Base-by-base conservation (phyloP, 2,329 filamentous ascomycete genomes). In the Lasiodiplodia citricola region DNA sequence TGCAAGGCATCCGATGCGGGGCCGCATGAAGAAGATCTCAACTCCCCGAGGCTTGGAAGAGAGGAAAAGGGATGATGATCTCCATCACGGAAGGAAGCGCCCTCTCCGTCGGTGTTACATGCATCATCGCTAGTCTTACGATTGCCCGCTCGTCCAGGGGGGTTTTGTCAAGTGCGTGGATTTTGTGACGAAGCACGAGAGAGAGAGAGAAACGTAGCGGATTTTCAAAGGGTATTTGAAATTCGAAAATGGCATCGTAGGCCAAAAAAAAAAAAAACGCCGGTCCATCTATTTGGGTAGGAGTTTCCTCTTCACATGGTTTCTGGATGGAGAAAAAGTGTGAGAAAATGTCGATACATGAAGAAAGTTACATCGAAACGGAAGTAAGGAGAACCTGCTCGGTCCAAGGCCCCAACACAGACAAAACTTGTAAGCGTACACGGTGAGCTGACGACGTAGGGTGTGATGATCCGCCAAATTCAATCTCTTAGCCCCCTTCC, bases 331-430 rank as follows among this genome's bases (percentile, higher is more conserved):
- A 41, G 44, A 31, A 56, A 28, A 21, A 52, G 60, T 16, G 31
- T n/a, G 41, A 41, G 44, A 57, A 66, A 50, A 54, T 44, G 18
- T 35, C 25, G 13, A 55, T 44, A 41, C 37, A 25, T 23, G 35
- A 55, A 55, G 63, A 25, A 66, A 31, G 63, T 47, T 50, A 66
- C 35, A 66, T 52, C 18, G 56, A n/a, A 52, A 56, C n/a, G 21
- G 18, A 23, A 50, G 11, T 56, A 31, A 55, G 28, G 28, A 28
- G n/a, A 35, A 18, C 28, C 10, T n/a, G 64, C 2, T 51, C 38
- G 31, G 28, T 41, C 41, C 21, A n/a, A 66, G 25, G 55, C 16
- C 50, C 50, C 28, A 54, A 38, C n/a, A 54, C 14, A 28, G 23
- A 66, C n/a, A 37, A 31, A 31, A 31, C 55, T n/a, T 21, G 28